Evolutionary conservation across 306 rosid genomes (phyloP), one percentile per base, ranked within the genome.

Genomic region (Astragalus glycyphyllos): DNA sequence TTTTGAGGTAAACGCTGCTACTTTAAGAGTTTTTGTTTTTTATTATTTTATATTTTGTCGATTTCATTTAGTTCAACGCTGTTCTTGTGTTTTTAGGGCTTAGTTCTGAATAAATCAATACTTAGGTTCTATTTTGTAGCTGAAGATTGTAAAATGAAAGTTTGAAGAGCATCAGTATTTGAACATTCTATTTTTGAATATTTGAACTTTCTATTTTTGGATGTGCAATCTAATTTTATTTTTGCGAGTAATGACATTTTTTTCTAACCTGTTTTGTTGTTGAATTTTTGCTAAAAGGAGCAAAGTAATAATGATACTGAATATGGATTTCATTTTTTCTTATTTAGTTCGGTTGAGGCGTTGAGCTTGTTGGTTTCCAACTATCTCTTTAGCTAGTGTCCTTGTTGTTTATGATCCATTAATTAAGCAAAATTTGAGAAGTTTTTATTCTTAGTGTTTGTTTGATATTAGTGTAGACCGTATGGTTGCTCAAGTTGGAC

Each of bases 1-100:
- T 73, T 79, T 89, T 68, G 76, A 87, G 96, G 99, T 95, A 57
- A 77, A 89, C 81, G 76, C 68, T 54, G 29, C 58, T 45, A 14
- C 49, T 74, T 69, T 11, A 10, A 17, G 5, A 16, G 41, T 51
- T 48, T 48, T 0, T 6, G 29, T 6, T 45, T 11, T 11, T 37
- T 37, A 4, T 34, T 55, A 11, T 9, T 41, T 8, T 17, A 2
- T 45, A 1, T 11, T 8, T 6, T 42, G n/a, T 45, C 4, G 38
- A 38, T 64, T 55, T 34, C 10, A 50, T 70, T 59, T 58, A 8
- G 72, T 63, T 80, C 45, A 72, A 58, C 61, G 63, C 17, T 23
- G 67, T 17, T 56, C 1, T 20, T 37, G n/a, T 26, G 44, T 69
- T 71, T 69, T 71, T 69, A 59, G 75, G 83, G 86, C 66, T 83